Evolutionary conservation across 129 eudicot species (phyloP), one percentile per base, ranked within the genome.

Genomic region (Flaveria brownii): DNA sequence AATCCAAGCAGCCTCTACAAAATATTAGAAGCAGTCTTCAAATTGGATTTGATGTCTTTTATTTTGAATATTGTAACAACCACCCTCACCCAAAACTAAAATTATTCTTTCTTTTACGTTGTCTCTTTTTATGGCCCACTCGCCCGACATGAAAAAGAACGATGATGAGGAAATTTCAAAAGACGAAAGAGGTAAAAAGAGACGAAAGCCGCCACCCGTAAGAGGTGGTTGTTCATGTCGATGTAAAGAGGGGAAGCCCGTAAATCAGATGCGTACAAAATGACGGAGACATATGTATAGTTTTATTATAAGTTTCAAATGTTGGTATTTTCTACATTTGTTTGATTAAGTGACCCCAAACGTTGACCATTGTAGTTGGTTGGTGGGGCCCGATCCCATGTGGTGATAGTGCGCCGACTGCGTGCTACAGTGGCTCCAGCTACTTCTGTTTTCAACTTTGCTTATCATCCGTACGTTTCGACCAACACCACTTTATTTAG

Each of bases 391-490:
- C 26, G 15, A 50, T 73, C 41, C 68, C 78, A 80, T 80, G 83
- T 80, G 78, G 47, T 65, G 9, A 64, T 52, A 69, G 78, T 42
- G 78, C 78, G 65, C 78, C 72, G 50, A 42, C 39, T 45, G 39
- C 68, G 36, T 45, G 52, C 20, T 18, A 59, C 73, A 69, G 60
- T 18, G 60, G 61, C 41, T 41, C 36, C 46, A 60, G 33, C 82
- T 47, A 41, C 67, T 39, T 16, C 18, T 10, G 42, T 62, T 79
- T 64, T 45, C 64, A 51, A 43, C 78, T 15, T 72, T 72, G 83
- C 74, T 79, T 72, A 72, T 73, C 68, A 72, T 72, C 83, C 83
- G 74, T 79, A 79, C 83, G 59, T 71, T 79, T 79, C 82, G 50
- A 62, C 76, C 73, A 60, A 65, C 55, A 71, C 42, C 61, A 62